A percentile compares a stretch with the other conserved stretches of the same genome.
Conservation (phyloP, 176 grass and related monocot species). For the Triticum turgidum region DNA sequence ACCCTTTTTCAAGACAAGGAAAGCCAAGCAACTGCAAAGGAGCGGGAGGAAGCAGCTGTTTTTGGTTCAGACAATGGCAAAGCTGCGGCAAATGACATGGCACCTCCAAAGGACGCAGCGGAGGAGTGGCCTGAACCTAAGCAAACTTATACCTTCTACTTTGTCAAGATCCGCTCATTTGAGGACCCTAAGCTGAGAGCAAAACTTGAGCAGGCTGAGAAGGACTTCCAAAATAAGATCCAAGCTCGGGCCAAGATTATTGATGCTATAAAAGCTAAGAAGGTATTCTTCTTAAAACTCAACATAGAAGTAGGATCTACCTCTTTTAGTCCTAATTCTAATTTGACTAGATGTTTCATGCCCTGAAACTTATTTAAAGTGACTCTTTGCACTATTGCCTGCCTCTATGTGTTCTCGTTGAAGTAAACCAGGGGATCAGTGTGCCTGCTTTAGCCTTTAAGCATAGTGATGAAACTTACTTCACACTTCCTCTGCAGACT, state of each 20-base stretch:
- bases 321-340: not conserved
- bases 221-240: constrained; percentile 79
- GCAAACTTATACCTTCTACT: constrained; percentile 67
- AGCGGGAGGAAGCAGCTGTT: constrained; percentile 47
- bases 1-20: constrained; percentile 63
- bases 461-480: not conserved
- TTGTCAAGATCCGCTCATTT: constrained; percentile 61
- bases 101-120: constrained; percentile 61
- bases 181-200: constrained; percentile 86
- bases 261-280: constrained; percentile 70
- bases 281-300: constrained; percentile 47
- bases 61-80: constrained; percentile 51
- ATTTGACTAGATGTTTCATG: constrained; percentile 5
- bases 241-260: constrained; percentile 57
- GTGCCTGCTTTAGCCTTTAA: not conserved
- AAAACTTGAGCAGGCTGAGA: constrained; percentile 82
- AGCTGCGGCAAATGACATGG: constrained; percentile 44
- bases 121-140: constrained; percentile 89
- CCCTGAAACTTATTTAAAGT: constrained; percentile 17
- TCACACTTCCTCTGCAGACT: constrained; percentile 44
- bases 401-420: not conserved
- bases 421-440: not conserved
- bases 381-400: not conserved
- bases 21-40: constrained; percentile 59
- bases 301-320: not conserved